A percentile compares a stretch with the other conserved stretches of the same genome.
These are phyloP conservation scores for Mycena indigotica DNA, from an alignment of 768 basidiomycete genomes.

Conservation along the genomic window DNA sequence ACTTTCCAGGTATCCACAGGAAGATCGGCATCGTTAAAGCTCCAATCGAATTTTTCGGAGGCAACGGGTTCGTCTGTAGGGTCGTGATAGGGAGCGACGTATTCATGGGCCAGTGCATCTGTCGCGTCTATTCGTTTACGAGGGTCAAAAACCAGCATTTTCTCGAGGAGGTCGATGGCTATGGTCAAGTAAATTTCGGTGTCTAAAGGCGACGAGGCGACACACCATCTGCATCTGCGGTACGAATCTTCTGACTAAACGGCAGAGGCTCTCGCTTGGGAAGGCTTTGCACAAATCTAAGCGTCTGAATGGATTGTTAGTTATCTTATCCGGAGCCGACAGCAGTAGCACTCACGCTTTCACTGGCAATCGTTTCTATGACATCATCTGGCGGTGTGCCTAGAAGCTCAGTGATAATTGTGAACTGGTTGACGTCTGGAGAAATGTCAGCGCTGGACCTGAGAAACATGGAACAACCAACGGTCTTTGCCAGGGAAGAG, in stretches of 20 bases:
- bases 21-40: constrained; percentile 98
- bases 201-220: too few relatives aligned
- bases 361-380: constrained; percentile 96
- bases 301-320: constrained; percentile 58
- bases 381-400: constrained; percentile 99
- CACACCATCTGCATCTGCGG: constrained; percentile 83
- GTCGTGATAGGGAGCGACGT: constrained; percentile 97
- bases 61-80: constrained; percentile 97
- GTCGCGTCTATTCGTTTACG: constrained; percentile 94
- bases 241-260: constrained; percentile 90
- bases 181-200: constrained; percentile 2
- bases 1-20: constrained; percentile 99
- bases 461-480: constrained; percentile 48
- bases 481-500: constrained; percentile 99
- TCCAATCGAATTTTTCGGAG: constrained; percentile 96
- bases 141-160: constrained; percentile 99
- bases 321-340: constrained; percentile 13
- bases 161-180: constrained; percentile 96
- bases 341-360: constrained; percentile 69
- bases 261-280: constrained; percentile 96
- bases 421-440: constrained; percentile 98
- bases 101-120: constrained; percentile 87
- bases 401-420: constrained; percentile 96
- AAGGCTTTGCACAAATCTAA: constrained; percentile 96
- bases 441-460: constrained; percentile 5